A percentile compares a stretch with the other conserved stretches of the same genome.
Evolutionary conservation across 2,329 filamentous ascomycete genomes (phyloP).

Genomic region (Colletotrichum sp.): DNA sequence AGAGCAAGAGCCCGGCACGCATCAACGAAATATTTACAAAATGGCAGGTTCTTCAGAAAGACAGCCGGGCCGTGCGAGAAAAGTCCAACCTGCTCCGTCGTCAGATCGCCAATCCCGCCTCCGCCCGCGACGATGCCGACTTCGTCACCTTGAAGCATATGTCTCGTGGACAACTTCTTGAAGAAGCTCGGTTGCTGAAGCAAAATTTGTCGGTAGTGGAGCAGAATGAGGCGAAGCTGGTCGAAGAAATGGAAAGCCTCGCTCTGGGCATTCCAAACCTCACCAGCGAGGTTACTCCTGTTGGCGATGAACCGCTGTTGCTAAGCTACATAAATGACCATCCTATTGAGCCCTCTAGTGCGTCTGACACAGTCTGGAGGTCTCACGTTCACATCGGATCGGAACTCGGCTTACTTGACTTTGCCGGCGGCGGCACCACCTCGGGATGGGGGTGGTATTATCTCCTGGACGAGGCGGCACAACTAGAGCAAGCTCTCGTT

Average conservation of each 20-base stretch:
- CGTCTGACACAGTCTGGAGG: conserved; percentile 57
- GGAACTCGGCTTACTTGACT: conserved; percentile 89
- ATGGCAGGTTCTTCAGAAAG: conserved; percentile 65
- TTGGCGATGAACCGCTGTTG: conserved; percentile 67
- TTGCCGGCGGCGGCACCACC: conserved; percentile 78
- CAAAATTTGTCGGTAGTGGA: conserved; percentile 64
- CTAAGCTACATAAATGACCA: conserved; percentile 82
- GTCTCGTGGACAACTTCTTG: conserved; percentile 59
- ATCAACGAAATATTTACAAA: conserved; percentile 62
- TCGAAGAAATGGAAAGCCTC: conserved; percentile 72
- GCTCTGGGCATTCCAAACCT: conserved; percentile 86
- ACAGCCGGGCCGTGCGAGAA: conserved; percentile 66
- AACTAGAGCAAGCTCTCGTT: conserved; percentile 92
- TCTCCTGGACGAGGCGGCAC: conserved; percentile 86
- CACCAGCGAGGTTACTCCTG: conserved; percentile 77
- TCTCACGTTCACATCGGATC: conserved; percentile 88
- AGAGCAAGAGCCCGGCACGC: conserved; percentile 57
- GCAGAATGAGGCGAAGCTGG: conserved; percentile 62
- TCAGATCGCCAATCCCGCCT: conserved; percentile 58
- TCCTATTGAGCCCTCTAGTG: conserved; percentile 41
- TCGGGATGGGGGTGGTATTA: conserved; percentile 99
- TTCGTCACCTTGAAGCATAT: conserved; percentile 37
- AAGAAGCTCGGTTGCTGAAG: conserved; percentile 71
- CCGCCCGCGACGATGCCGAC: conserved; percentile 46
- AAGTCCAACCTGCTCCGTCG: conserved; percentile 68